Evolutionary conservation across 1,284 basidiomycete species (phyloP), one percentile per base, ranked within the genome.

Genomic region (Sporisorium exsertum): DNA sequence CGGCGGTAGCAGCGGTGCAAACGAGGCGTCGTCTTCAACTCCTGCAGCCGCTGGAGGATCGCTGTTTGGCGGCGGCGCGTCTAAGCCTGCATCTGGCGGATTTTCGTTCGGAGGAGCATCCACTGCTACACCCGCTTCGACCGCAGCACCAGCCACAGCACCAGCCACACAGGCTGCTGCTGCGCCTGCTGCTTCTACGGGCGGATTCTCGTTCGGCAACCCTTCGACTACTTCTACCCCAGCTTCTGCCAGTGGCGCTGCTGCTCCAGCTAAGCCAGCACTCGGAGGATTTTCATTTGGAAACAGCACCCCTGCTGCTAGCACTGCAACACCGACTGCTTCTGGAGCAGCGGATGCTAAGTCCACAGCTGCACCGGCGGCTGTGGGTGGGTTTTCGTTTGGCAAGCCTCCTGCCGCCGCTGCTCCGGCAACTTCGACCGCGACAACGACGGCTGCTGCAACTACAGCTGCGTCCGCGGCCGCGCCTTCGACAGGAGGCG

Each of bases 51-150:
- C 7, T 7, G 43, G 78, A 3, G 45, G 60, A 16, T 63, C 58
- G 1, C 64, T 67, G 13, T 72, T 72, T 20, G 70, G 70, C 27
- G 69, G 64, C 26, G 59, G 62, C 5, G 78, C 78, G 4, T 66
- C 72, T 5, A 65, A 80, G 43, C 81, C 81, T 45, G 68, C 81
- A 5, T 40, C 70, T 4, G 69, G 78, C 18, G 76, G 77, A 43
- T 80, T 81, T 49, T 74, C 72, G 13, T 81, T 80, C 18, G 77
- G 79, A 22, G 66, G 57, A 29, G 45, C 66, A 20, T 53, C 66
- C 1, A 58, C 51, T 3, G 32, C 74, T 3, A 47, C 73, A 7
- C 47, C 69, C 1, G 50, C 75, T 2, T 55, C 62, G 1, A 47
- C 81, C 2, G 46, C 79, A 8, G 53, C 81, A 3, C 56, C 84